Percentiles rank a stretch among this genome's conserved stretches.
phyloP scores from a whole-genome alignment of 306 rosid genomes.

The Dalbergia oliveri region DNA sequence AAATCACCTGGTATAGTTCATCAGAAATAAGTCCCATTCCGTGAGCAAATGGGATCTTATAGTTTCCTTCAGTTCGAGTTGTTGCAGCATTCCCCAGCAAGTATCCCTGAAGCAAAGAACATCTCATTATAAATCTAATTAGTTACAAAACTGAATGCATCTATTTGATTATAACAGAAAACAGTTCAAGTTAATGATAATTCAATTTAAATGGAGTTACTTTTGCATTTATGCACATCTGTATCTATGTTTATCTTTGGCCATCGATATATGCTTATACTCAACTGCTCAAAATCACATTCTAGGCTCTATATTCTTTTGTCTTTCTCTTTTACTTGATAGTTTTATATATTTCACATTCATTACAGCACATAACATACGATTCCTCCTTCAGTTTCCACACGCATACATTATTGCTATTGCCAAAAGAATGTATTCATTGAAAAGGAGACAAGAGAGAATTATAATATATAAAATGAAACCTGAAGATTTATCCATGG shows the following conservation, averaged over 20 bases:
- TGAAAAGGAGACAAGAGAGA: not conserved
- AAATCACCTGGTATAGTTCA: constrained; percentile 61
- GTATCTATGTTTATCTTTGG: too few relatives aligned
- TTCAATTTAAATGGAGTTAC: not conserved
- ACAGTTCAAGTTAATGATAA: not conserved
- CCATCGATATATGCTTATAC: too few relatives aligned
- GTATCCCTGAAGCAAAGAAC: constrained; percentile 63
- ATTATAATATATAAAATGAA: not conserved
- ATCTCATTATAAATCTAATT: not conserved
- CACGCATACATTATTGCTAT: not conserved
- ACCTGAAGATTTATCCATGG: constrained; percentile 73
- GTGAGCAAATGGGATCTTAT: constrained; percentile 53
- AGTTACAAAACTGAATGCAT: not conserved
- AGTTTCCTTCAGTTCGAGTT: not conserved
- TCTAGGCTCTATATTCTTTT: too few relatives aligned
- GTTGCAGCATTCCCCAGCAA: constrained; percentile 60
- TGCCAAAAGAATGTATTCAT: not conserved
- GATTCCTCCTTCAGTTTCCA: too few relatives aligned
- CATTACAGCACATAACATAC: too few relatives aligned
- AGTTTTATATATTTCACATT: too few relatives aligned
- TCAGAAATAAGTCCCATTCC: constrained; percentile 72
- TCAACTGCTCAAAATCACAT: too few relatives aligned
- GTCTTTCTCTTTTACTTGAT: too few relatives aligned
- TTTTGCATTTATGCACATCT: too few relatives aligned
- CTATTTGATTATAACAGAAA: not conserved